phyloP scores from a whole-genome alignment of 2,329 filamentous ascomycete species.

The Chrysosporium queenslandicum region DNA sequence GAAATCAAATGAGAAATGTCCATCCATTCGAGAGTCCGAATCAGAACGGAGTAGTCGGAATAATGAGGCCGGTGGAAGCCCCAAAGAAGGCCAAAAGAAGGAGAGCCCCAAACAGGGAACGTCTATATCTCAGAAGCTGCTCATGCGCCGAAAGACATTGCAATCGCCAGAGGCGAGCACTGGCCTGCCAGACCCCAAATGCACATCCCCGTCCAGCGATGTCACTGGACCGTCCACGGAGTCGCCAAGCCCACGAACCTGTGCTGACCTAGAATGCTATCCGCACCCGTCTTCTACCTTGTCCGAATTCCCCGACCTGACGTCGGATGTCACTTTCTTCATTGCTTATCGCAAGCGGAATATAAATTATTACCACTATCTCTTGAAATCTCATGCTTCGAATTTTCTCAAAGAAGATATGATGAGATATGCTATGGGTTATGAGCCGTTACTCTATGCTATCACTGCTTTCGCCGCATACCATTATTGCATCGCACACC shows the following conservation, averaged over 20 bases:
- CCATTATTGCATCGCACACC: slow-evolving; percentile 62
- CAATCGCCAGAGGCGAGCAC: slow-evolving; percentile 29
- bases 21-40: slow-evolving; percentile 38
- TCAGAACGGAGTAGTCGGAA: slow-evolving; percentile 39
- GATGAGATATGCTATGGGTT: slow-evolving; percentile 60
- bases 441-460: slow-evolving; percentile 76
- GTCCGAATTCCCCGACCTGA: slow-evolving; percentile 26
- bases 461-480: slow-evolving; percentile 84
- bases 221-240: slow-evolving; percentile 31
- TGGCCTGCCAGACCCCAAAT: slow-evolving; percentile 23
- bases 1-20: slow-evolving; percentile 34
- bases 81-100: background rate
- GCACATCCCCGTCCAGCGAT: slow-evolving; percentile 45
- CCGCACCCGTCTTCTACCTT: slow-evolving; percentile 7
- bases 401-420: slow-evolving; percentile 66
- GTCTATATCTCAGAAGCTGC: slow-evolving; percentile 22
- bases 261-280: background rate
- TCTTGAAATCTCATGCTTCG: slow-evolving; percentile 58
- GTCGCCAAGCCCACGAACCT: slow-evolving; percentile 25
- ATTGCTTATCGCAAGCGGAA: slow-evolving; percentile 68
- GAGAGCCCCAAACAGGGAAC: background rate
- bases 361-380: slow-evolving; percentile 74
- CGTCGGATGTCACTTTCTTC: slow-evolving; percentile 65
- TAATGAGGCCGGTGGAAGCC: slow-evolving; percentile 23
- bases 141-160: slow-evolving; percentile 20